Percentiles rank a stretch among this genome's conserved stretches.
Conservation (phyloP, 768 basidiomycete genomes). For the Psilocybe cubensis region DNA sequence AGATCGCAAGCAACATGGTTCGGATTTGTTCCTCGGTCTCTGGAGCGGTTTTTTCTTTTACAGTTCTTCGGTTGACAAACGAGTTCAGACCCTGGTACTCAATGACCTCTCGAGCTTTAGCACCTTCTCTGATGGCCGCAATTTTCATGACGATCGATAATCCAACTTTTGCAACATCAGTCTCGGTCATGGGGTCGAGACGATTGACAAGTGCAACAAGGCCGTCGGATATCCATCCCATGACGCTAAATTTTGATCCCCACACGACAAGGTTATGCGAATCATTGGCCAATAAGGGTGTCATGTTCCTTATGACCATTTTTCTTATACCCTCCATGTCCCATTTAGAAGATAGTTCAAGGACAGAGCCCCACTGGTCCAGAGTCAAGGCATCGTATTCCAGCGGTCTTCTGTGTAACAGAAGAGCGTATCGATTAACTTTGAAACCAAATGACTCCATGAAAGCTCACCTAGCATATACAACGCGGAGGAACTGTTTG, state of each 20-base stretch:
- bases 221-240: conserved; percentile 30
- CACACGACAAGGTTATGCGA: conserved; percentile 28
- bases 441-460: neutral
- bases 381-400: conserved; percentile 1
- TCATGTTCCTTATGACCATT: conserved; percentile 29
- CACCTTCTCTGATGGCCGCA: conserved; percentile 21
- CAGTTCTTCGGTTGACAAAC: neutral
- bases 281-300: conserved; percentile 11
- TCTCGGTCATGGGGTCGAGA: conserved; percentile 22
- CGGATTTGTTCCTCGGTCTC: neutral
- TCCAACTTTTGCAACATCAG: conserved; percentile 28
- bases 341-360: conserved; percentile 40
- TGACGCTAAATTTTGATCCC: conserved; percentile 28
- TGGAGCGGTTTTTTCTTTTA: neutral
- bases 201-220: conserved; percentile 22
- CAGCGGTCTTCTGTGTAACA: conserved; percentile 2
- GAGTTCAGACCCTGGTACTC: neutral
- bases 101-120: neutral
- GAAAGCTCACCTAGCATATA: conserved; percentile 15
- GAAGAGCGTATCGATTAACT: neutral
- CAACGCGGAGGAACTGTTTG: conserved; percentile 7
- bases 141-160: conserved; percentile 19
- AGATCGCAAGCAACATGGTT: neutral
- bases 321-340: conserved; percentile 28
- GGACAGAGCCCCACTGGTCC: conserved; percentile 34